Evolutionary conservation across 495 filamentous ascomycete genomes (phyloP).

Genomic region (Cercophora samala): DNA sequence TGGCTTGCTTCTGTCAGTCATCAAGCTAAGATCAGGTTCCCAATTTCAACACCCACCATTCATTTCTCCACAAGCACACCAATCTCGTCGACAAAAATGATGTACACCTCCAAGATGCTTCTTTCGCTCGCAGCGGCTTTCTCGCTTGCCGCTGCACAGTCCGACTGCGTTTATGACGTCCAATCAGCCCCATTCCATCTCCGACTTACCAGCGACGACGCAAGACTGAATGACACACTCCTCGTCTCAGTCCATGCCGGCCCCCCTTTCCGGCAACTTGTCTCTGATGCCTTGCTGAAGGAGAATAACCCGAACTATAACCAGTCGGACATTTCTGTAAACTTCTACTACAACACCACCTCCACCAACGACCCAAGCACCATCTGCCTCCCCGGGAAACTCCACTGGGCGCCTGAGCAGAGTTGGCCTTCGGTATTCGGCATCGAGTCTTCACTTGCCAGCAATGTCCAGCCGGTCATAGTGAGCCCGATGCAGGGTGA

Average conservation of each 20-base stretch:
- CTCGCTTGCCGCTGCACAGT: background rate
- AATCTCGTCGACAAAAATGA: background rate
- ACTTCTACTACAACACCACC: constrained; percentile 7
- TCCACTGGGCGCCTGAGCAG: background rate
- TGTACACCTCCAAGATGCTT: background rate
- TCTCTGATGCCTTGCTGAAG: background rate
- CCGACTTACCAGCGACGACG: background rate
- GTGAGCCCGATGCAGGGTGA: background rate
- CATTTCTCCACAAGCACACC: background rate
- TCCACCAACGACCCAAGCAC: background rate
- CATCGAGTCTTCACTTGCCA: background rate
- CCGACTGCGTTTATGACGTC: background rate
- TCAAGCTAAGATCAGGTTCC: too few relatives aligned
- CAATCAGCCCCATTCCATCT: constrained; percentile 1
- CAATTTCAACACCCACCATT: too few relatives aligned
- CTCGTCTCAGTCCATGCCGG: constrained; percentile 3
- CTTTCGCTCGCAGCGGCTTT: background rate
- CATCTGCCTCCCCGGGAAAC: background rate
- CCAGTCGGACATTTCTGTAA: background rate
- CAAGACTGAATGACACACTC: background rate
- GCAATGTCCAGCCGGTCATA: background rate
- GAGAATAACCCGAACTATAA: background rate
- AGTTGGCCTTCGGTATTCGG: background rate
- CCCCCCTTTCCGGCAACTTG: constrained; percentile 4
- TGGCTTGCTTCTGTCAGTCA: too few relatives aligned